A percentile compares a stretch with the other conserved stretches of the same genome.
Evolutionary conservation across 306 rosid species (phyloP).

Genomic region (Inga oerstediana): DNA sequence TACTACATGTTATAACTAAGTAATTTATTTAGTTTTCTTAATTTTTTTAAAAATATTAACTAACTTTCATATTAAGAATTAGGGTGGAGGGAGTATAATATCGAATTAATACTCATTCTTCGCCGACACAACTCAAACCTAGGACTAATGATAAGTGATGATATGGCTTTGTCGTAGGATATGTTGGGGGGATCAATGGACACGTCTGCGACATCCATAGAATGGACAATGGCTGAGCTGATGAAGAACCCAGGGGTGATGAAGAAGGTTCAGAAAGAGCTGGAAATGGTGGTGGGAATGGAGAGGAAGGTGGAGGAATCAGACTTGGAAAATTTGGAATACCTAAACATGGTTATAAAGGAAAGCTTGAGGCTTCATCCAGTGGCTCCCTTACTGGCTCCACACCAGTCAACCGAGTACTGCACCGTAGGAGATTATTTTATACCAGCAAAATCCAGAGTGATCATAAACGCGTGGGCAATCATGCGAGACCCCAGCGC

Average conservation of each 20-base stretch:
- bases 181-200: slow-evolving; percentile 58
- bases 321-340: slow-evolving; percentile 49
- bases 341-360: slow-evolving; percentile 58
- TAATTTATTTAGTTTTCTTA: too few relatives aligned
- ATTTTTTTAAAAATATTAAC: too few relatives aligned
- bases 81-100: too few relatives aligned
- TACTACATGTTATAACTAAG: too few relatives aligned
- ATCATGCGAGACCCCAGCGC: slow-evolving; percentile 41
- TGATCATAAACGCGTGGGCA: slow-evolving; percentile 44
- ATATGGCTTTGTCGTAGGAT: slow-evolving; percentile 39
- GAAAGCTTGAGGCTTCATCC: slow-evolving; percentile 70
- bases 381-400: slow-evolving; percentile 58
- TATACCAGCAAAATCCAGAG: slow-evolving; percentile 48
- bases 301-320: slow-evolving; percentile 65
- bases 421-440: slow-evolving; percentile 49
- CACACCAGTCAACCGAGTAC: slow-evolving; percentile 56
- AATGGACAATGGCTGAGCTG: slow-evolving; percentile 61
- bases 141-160: neutral
- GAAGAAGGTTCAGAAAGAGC: slow-evolving; percentile 60
- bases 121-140: neutral
- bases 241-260: slow-evolving; percentile 55
- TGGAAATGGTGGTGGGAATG: slow-evolving; percentile 54
- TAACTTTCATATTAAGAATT: too few relatives aligned
- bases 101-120: neutral
- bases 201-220: slow-evolving; percentile 57